Evolutionary conservation across 2,329 filamentous ascomycete genomes (phyloP).

Genomic region (Xylaria sp.): DNA sequence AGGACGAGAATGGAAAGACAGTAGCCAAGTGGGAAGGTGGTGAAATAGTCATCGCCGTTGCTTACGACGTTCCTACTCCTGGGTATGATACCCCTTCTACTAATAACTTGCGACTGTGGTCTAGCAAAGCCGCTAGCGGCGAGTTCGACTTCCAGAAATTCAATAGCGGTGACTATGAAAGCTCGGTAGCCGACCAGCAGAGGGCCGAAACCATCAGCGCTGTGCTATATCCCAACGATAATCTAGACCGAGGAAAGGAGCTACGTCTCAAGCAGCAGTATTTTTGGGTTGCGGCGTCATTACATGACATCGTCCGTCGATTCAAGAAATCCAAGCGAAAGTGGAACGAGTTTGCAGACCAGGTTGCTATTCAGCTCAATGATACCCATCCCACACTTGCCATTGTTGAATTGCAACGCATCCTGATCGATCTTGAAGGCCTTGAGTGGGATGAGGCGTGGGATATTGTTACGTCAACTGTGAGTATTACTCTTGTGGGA

Average conservation of each 20-base stretch:
- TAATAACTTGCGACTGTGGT: slow-evolving; percentile 97
- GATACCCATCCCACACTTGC: slow-evolving; percentile 97
- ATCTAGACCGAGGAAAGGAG: slow-evolving; percentile 95
- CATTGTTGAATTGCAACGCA: slow-evolving; percentile 94
- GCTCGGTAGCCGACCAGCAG: slow-evolving; percentile 97
- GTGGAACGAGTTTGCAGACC: slow-evolving; percentile 92
- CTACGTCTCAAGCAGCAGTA: slow-evolving; percentile 98
- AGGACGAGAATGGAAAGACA: slow-evolving; percentile 79
- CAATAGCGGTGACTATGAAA: slow-evolving; percentile 98
- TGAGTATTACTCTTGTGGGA: slow-evolving; percentile 52
- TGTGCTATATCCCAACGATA: slow-evolving; percentile 97
- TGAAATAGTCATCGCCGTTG: slow-evolving; percentile 89
- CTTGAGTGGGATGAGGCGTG: slow-evolving; percentile 94
- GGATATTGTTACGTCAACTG: slow-evolving; percentile 77
- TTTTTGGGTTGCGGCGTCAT: slow-evolving; percentile 98
- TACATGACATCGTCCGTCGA: slow-evolving; percentile 94
- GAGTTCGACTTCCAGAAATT: slow-evolving; percentile 99
- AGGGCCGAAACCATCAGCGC: slow-evolving; percentile 98
- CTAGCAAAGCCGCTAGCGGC: slow-evolving; percentile 94
- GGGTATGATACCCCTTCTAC: slow-evolving; percentile 90
- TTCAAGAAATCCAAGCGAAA: slow-evolving; percentile 97
- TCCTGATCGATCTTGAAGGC: slow-evolving; percentile 87
- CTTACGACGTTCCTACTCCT: slow-evolving; percentile 92
- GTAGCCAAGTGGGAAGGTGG: slow-evolving; percentile 87
- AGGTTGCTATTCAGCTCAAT: slow-evolving; percentile 97